Percentiles rank a stretch among this genome's conserved stretches.
Evolutionary conservation across 257 asterid species (phyloP).

Genomic region (Solanum neorickii): DNA sequence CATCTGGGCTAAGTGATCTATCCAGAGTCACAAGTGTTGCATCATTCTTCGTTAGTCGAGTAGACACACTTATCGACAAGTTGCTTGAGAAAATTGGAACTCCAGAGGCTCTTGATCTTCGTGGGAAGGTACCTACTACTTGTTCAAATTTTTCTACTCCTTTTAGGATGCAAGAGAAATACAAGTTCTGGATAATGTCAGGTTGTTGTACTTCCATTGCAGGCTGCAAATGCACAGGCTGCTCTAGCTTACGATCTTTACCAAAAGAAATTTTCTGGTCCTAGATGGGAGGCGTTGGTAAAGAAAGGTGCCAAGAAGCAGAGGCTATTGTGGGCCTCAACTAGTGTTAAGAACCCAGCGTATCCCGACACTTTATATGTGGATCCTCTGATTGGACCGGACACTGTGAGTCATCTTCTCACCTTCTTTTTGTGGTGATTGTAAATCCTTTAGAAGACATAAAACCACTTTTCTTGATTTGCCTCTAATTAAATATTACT

Average conservation of each 20-base stretch:
- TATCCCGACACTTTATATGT: conserved; percentile 93
- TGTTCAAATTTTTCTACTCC: neutral
- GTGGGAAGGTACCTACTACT: conserved; percentile 68
- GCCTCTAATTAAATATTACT: neutral
- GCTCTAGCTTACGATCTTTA: conserved; percentile 85
- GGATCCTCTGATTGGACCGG: conserved; percentile 99
- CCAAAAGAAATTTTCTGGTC: conserved; percentile 95
- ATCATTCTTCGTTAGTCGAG: conserved; percentile 96
- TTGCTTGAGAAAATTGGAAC: conserved; percentile 93
- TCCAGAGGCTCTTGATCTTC: conserved; percentile 88
- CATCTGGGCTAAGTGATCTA: conserved; percentile 87
- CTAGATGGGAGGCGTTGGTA: conserved; percentile 97
- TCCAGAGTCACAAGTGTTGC: conserved; percentile 96
- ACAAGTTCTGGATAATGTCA: neutral
- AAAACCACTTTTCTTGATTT: neutral
- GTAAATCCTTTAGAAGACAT: neutral
- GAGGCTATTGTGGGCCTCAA: conserved; percentile 97
- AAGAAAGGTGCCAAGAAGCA: conserved; percentile 99
- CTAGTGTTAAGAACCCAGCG: conserved; percentile 98
- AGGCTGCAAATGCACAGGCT: conserved; percentile 99
- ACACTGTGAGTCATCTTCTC: conserved; percentile 62
- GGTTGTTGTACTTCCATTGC: neutral
- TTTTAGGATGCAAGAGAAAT: neutral
- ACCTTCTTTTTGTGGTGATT: conserved; percentile 2
- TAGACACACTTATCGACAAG: conserved; percentile 92